Conservation (phyloP, 768 basidiomycete genomes). For the Mycena polygramma region DNA sequence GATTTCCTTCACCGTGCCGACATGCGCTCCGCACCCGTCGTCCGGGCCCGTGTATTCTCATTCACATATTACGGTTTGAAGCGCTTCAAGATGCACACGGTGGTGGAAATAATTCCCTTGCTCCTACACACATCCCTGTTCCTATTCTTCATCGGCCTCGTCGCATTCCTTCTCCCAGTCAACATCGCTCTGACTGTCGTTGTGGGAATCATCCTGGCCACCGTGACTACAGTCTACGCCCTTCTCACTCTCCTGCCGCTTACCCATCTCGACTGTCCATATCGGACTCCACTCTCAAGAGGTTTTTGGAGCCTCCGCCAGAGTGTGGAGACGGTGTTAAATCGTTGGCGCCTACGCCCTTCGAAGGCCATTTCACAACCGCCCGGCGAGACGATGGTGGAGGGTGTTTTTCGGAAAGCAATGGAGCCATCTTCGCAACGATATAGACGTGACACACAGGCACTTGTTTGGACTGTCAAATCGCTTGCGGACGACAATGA, state of each 20-base stretch:
- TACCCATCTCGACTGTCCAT: background rate
- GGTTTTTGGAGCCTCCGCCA: no score
- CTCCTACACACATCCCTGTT: background rate
- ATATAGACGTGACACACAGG: no score
- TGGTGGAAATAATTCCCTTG: background rate
- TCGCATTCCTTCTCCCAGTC: background rate
- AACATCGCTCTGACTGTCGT: background rate
- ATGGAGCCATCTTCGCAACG: no score
- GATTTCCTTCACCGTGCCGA: background rate
- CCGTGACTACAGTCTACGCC: background rate
- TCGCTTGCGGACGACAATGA: no score
- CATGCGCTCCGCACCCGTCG: background rate
- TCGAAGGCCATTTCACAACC: no score
- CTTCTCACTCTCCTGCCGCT: background rate
- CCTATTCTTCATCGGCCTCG: background rate
- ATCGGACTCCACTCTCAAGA: background rate
- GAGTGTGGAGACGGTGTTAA: no score
- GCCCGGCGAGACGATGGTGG: no score
- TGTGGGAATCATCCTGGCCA: background rate
- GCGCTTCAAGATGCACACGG: constrained; percentile 1
- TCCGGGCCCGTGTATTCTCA: background rate
- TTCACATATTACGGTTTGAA: constrained; percentile 1
- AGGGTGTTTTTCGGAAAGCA: no score
- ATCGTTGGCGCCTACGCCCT: no score
- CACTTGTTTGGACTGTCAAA: no score